Base-by-base conservation (phyloP, 2,329 filamentous ascomycete genomes). In the Colletotrichum sp. region DNA sequence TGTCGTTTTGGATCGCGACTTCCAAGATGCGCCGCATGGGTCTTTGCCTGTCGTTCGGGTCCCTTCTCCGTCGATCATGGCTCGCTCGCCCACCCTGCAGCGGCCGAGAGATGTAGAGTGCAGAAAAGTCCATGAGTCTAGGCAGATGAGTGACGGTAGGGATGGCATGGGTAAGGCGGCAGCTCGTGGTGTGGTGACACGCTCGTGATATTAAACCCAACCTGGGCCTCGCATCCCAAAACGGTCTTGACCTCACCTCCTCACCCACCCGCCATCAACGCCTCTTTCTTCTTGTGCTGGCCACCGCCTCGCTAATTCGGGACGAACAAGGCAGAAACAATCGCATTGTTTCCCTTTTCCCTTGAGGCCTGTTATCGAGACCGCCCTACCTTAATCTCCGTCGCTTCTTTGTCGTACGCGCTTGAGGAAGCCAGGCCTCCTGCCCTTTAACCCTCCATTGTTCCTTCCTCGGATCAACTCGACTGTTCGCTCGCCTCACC, bases 1-100 rank as follows among this genome's bases (percentile, higher is more conserved):
- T 74, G 70, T 69, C 70, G 74, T 76, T 76, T 76, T 73, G 66
- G 67, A 77, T 75, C 66, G 61, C 66, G 39, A 63, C 61, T 61
- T 59, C 49, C 67, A 71, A 71, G 71, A 77, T 77, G 71, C 63
- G 66, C 62, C 55, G 75, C 66, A 76, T 74, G 74, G 74, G 34
- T 69, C 16, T 71, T 71, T 67, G 67, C 75, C 67, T 77, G 75
- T 69, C 71, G 75, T 66, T 70, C 71, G 66, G 62, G 66, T 30
- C 49, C 75, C 66, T 66, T 67, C 39, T 66, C 65, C 71, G 71
- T 77, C 65, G 72, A 77, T 77, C 75, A 39, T 63, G 61, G 62
- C 62, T 63, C 30, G 44, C 62, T 66, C 59, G 19, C 62, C 61
- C 25, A 62, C 49, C 12, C 61, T 29, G 29, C n/a, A 62, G n/a